Percentiles rank a stretch among this genome's conserved stretches.
These are phyloP conservation scores for Carex pumila DNA, from an alignment of 176 grass and related monocot species.

Conservation along the genomic window DNA sequence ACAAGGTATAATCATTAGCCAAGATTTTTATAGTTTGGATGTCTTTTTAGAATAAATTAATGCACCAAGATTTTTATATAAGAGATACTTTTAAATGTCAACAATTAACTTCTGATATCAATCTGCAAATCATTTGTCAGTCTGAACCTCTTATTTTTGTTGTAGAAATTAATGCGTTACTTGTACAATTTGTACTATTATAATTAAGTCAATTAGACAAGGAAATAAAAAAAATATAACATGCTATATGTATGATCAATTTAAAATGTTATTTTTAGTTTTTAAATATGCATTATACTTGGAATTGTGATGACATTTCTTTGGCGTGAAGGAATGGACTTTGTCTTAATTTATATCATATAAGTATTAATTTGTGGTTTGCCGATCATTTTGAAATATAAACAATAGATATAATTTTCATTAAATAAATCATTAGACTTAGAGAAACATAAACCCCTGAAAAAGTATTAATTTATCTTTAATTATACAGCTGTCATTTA, in stretches of 20 bases:
- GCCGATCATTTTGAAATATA: neutral
- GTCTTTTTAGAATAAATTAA: constrained; percentile 11
- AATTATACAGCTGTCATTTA: neutral
- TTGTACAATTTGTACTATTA: neutral
- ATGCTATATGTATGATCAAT: neutral
- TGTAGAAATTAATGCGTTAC: neutral
- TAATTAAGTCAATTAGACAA: neutral
- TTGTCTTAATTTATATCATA: neutral
- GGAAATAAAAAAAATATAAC: neutral
- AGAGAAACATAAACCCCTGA: neutral
- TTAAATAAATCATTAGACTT: neutral
- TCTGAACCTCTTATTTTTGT: neutral
- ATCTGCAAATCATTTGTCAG: neutral
- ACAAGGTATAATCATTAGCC: neutral
- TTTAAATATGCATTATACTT: neutral
- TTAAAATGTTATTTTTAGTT: neutral
- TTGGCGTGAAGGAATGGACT: neutral
- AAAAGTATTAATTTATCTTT: neutral
- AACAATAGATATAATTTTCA: neutral
- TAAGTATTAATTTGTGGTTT: neutral
- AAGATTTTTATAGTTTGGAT: neutral
- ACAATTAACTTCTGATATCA: neutral
- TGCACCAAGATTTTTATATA: neutral
- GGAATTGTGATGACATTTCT: neutral
- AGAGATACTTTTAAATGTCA: neutral